Conservation (phyloP, 2,329 filamentous ascomycete species). For the Colletotrichum euphorbiae region DNA sequence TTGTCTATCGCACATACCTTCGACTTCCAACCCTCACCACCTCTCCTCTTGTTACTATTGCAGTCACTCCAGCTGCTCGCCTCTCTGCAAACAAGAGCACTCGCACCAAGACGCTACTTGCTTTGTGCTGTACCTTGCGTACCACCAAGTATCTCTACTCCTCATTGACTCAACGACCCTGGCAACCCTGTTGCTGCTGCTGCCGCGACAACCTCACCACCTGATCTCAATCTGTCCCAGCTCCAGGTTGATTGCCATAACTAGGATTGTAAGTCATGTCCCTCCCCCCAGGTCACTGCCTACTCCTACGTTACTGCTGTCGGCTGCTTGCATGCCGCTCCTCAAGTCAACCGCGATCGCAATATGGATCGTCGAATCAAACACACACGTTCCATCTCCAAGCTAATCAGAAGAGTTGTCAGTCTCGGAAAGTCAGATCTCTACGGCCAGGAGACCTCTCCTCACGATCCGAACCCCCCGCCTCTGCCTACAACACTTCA, state of each 20-base stretch:
- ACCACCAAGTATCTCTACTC: constrained; percentile 7
- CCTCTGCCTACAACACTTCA: neutral
- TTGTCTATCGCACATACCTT: constrained; percentile 15
- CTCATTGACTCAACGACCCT: constrained; percentile 12
- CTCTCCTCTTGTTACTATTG: neutral
- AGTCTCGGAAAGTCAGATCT: constrained; percentile 28
- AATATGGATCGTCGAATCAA: constrained; percentile 29
- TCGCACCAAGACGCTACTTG: neutral
- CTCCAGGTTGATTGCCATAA: neutral
- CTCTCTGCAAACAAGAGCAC: neutral
- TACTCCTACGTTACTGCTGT: constrained; percentile 17
- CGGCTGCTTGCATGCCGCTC: constrained; percentile 11
- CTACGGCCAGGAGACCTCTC: constrained; percentile 25
- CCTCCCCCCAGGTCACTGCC: constrained; percentile 10
- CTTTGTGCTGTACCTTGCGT: constrained; percentile 7
- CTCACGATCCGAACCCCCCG: constrained; percentile 3
- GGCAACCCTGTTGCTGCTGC: neutral
- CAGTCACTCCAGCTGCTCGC: constrained; percentile 4
- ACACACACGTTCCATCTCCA: constrained; percentile 36
- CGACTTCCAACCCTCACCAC: constrained; percentile 19
- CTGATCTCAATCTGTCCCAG: constrained; percentile 11
- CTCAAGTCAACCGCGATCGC: neutral
- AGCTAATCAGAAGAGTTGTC: constrained; percentile 34
- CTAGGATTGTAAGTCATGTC: constrained; percentile 24
- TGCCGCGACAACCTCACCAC: constrained; percentile 31